Evolutionary conservation across 768 basidiomycete species (phyloP), one percentile per base, ranked within the genome.

Genomic region (Trametes cinnabarina): DNA sequence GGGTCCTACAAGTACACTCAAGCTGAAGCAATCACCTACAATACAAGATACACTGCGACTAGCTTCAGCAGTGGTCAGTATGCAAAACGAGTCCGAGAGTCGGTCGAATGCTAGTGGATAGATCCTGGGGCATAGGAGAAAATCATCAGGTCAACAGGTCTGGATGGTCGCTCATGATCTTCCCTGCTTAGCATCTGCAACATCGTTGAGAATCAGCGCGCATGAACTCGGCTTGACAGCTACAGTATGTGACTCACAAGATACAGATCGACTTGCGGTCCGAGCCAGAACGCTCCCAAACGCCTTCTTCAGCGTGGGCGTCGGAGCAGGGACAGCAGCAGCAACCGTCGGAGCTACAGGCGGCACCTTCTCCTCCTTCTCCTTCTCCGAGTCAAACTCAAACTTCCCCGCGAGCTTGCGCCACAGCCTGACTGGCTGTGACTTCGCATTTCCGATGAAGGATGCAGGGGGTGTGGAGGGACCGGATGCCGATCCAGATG

Each of bases 381-480:
- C 58, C 48, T 59, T 58, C 30, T 57, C 60, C 17, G 39, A 22
- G n/a, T 58, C 60, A 10, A 35, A 22, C 17, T 60, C 61, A 34
- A 49, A 48, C 57, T 57, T 63, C 56, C 62, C 61, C 43, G 62
- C 58, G 39, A 66, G 60, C 41, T 58, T 59, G 28, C 63, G 52
- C 65, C 65, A 66, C n/a, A 66, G 59, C 44, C 47, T 47, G 11
- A 54, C 60, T 20, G 50, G 51, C 47, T 53, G 58, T 2, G 40
- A 30, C 35, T 52, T 61, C 7, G 40, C 51, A n/a, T 30, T 47
- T n/a, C 55, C 48, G 35, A 50, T 37, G 23, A 51, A 50, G 7
- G 51, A 61, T 10, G 55, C 32, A 1, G 48, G 55, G n/a, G 55
- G 55, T 41, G 60, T 52, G 2, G 56, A 55, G 4, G 65, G 55